A percentile compares a stretch with the other conserved stretches of the same genome.
These are phyloP conservation scores for Carallia pectinifolia DNA, from an alignment of 345 rosid genomes.

Conservation along the genomic window DNA sequence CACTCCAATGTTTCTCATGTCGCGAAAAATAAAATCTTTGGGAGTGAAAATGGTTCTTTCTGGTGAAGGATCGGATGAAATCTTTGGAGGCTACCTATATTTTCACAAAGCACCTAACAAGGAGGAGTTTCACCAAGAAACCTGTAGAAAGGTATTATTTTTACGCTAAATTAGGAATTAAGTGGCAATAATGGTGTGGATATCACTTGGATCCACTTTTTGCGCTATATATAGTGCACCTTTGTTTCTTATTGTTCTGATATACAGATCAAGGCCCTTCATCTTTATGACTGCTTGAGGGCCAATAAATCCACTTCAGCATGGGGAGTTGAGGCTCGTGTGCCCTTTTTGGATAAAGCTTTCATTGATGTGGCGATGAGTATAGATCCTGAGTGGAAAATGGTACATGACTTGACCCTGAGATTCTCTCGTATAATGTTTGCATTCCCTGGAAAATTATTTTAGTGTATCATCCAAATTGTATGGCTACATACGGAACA, in stretches of 20 bases:
- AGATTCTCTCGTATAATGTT: neutral
- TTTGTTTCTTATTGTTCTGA: conserved; percentile 17
- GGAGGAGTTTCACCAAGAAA: conserved; percentile 74
- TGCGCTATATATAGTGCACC: neutral
- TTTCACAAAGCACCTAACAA: conserved; percentile 87
- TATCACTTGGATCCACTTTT: conserved; percentile 10
- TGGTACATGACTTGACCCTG: conserved; percentile 42
- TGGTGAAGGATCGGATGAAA: conserved; percentile 90
- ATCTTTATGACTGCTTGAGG: conserved; percentile 86
- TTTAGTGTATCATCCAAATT: neutral
- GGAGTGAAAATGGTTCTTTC: conserved; percentile 91
- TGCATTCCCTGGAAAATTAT: neutral
- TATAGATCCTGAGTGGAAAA: conserved; percentile 83
- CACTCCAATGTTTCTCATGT: conserved; percentile 92
- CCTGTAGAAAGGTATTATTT: conserved; percentile 66
- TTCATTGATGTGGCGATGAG: conserved; percentile 67
- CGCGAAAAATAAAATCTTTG: conserved; percentile 79
- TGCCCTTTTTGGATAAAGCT: conserved; percentile 79
- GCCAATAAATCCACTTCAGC: conserved; percentile 86
- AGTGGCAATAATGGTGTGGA: neutral
- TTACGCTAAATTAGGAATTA: neutral
- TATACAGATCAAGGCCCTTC: conserved; percentile 76
- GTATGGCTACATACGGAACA: neutral
- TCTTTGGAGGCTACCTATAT: conserved; percentile 83
- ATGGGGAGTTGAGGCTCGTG: conserved; percentile 95